Percentiles rank a stretch among this genome's conserved stretches.
These are phyloP conservation scores for Asterophora parasitica DNA, from an alignment of 768 basidiomycete species.

Conservation along the genomic window DNA sequence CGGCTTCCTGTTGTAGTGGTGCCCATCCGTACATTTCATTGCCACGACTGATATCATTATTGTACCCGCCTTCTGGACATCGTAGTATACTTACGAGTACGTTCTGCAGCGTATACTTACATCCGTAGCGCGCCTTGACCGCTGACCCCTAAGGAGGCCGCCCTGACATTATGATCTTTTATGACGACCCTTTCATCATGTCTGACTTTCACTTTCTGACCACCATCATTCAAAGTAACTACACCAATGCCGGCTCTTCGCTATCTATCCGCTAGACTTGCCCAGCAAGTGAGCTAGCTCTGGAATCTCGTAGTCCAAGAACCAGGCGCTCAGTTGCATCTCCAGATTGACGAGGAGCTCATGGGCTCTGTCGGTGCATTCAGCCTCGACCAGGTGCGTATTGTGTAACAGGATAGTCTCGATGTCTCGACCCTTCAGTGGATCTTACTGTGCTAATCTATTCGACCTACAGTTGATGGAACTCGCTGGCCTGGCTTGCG, in stretches of 20 bases:
- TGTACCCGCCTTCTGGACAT: background rate
- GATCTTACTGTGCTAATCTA: background rate
- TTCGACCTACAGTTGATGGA: conserved; percentile 74
- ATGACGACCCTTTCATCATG: background rate
- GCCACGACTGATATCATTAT: conserved; percentile 7
- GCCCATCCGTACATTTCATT: background rate
- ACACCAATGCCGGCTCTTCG: conserved; percentile 43
- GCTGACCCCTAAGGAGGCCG: background rate
- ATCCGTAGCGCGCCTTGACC: background rate
- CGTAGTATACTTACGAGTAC: conserved; percentile 4
- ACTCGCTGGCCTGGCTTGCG: conserved; percentile 90
- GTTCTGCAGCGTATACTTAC: background rate
- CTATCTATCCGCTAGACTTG: conserved; percentile 66
- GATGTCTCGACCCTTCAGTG: background rate
- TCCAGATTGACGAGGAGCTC: conserved; percentile 88
- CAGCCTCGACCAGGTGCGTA: conserved; percentile 81
- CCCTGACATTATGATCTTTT: background rate
- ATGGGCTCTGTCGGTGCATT: conserved; percentile 89
- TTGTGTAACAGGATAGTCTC: no score
- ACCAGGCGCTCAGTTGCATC: background rate
- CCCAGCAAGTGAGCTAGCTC: conserved; percentile 59
- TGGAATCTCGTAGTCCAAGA: background rate
- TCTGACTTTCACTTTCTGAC: background rate
- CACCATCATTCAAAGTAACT: background rate
- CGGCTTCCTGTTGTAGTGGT: background rate